Percentiles rank a stretch among this genome's conserved stretches.
These are phyloP conservation scores for Moesziomyces globuligerus DNA, from an alignment of 1,284 basidiomycete species.

Conservation along the genomic window DNA sequence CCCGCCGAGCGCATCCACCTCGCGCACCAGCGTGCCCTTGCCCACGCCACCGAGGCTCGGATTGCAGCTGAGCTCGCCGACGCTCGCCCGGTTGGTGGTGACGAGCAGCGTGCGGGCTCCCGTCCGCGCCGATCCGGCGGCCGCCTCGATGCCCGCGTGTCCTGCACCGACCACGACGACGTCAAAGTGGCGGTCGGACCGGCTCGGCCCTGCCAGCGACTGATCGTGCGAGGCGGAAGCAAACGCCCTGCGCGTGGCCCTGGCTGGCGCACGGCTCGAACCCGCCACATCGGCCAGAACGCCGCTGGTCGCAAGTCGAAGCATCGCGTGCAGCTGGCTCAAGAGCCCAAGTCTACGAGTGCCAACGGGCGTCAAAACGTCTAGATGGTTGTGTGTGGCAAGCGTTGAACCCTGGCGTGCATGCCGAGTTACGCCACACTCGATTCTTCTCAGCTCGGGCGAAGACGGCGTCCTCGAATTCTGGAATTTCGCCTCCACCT, in stretches of 20 bases:
- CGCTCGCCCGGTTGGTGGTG: conserved; percentile 80
- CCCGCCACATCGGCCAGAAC: conserved; percentile 1
- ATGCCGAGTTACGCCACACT: no score
- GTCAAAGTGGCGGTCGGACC: conserved; percentile 64
- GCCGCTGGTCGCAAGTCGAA: no score
- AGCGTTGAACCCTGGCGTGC: no score
- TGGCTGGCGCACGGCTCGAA: no score
- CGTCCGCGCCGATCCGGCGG: conserved; percentile 81
- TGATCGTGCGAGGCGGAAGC: conserved; percentile 11
- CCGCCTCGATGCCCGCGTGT: conserved; percentile 90
- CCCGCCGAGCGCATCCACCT: conserved; percentile 87
- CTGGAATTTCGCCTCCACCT: no score
- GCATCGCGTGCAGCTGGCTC: no score
- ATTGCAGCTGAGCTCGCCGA: conserved; percentile 90
- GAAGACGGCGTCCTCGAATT: no score
- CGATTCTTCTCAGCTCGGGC: no score
- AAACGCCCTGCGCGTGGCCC: not conserved
- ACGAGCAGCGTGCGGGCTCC: conserved; percentile 82
- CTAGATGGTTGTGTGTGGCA: no score
- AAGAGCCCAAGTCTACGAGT: no score
- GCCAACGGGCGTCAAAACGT: no score
- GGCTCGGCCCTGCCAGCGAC: conserved; percentile 11
- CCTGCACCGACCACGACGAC: conserved; percentile 90
- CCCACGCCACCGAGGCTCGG: conserved; percentile 76
- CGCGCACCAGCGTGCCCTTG: conserved; percentile 86